Evolutionary conservation across 768 basidiomycete species (phyloP), one percentile per base, ranked within the genome.

Genomic region (Amanita rubescens): DNA sequence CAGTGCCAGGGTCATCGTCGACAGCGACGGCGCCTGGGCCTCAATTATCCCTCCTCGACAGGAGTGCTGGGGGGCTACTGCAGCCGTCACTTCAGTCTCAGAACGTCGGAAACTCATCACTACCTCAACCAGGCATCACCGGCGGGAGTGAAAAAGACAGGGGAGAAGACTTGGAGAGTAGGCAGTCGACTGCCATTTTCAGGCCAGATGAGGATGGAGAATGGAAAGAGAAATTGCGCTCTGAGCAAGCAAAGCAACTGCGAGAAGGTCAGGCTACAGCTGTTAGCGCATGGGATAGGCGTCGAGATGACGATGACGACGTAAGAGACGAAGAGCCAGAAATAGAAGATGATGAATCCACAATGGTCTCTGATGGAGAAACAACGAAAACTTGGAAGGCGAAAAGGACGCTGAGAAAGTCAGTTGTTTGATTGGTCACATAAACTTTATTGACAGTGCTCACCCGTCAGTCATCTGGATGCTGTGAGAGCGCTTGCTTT

Each of bases 401-500:
- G 27, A 90, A 87, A 68, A 78, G 88, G 68, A 94, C 88, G 41
- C 71, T 98, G 62, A 79, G 91, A 75, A 93, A 91, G 89, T 94
- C 64, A 71, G 91, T 78, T 53, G 56, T 58, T 57, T 66, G 56
- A 61, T 57, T 53, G 49, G 58, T 54, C 56, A 48, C 49, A 39
- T 35, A 33, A 56, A 55, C 46, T 37, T 41, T 48, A 49, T 55
- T 58, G 50, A 50, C 55, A 57, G 61, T 59, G 60, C 58, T 49
- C 53, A 44, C 47, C 53, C 48, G 24, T 45, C 61, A 95, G 93
- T 67, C 96, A 99, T 68, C 74, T 99, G 57, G 95, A 97, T 67
- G 84, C 91, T 12, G 93, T 96, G 37, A 84, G 94, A 50, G 85
- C 90, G 6, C 73, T 98, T 20, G 85, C 90, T 0, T 95, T 96